These are phyloP conservation scores for Suillus subalutaceus DNA, from an alignment of 768 basidiomycete species.

Conservation along the genomic window DNA sequence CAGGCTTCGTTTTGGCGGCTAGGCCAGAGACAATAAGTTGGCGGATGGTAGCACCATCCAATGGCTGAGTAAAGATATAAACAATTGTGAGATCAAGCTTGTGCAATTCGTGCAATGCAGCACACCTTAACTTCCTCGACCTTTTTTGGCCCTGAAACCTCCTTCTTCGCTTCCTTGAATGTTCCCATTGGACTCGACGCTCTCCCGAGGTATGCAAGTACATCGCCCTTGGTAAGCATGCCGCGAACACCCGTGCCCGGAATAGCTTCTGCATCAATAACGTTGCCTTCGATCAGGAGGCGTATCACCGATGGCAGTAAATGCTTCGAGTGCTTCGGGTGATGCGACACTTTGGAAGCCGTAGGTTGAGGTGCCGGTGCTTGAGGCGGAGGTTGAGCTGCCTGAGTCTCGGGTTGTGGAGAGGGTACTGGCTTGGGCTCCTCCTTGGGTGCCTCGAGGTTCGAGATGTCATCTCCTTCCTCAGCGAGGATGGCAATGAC, in stretches of 20 bases:
- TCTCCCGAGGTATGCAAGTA: conserved; percentile 83
- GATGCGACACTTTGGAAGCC: conserved; percentile 37
- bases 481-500: conserved; percentile 92
- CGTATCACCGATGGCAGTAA: conserved; percentile 92
- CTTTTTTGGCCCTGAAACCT: conserved; percentile 34
- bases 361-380: conserved; percentile 26
- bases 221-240: conserved; percentile 96
- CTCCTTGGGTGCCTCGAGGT: conserved; percentile 65
- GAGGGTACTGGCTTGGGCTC: conserved; percentile 26
- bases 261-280: conserved; percentile 66
- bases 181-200: conserved; percentile 79
- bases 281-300: conserved; percentile 59
- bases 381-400: conserved; percentile 22
- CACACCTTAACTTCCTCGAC: conserved; percentile 44
- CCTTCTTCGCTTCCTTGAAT: conserved; percentile 51
- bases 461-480: conserved; percentile 93
- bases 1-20: conserved; percentile 58
- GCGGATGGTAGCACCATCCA: conserved; percentile 69
- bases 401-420: conserved; percentile 25
- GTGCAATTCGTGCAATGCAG: neutral
- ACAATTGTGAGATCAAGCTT: neutral
- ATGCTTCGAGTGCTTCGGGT: conserved; percentile 60
- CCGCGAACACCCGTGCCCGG: conserved; percentile 90
- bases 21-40: conserved; percentile 62
- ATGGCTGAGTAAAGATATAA: conserved; percentile 35